Conservation (phyloP, 768 basidiomycete genomes). For the Cystobasidium onofrii region DNA sequence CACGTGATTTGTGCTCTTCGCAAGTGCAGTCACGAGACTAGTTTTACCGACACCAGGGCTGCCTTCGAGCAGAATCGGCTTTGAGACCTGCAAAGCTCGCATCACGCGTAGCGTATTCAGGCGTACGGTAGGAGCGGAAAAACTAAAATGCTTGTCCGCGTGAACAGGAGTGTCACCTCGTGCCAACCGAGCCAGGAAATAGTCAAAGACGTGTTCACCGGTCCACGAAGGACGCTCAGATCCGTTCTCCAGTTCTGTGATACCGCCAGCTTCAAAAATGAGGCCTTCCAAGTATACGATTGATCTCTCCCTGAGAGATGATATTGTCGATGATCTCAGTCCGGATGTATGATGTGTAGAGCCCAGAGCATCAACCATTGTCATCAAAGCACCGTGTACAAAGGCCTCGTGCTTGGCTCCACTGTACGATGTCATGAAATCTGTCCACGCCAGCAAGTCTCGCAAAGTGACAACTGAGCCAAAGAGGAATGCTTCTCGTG, state of each 20-base stretch:
- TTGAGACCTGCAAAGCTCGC: constrained; percentile 76
- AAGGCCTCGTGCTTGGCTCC: neutral
- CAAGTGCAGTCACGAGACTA: constrained; percentile 78
- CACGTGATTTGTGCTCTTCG: constrained; percentile 64
- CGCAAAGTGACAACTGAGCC: constrained; percentile 58
- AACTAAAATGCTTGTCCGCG: constrained; percentile 56
- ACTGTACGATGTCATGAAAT: constrained; percentile 59
- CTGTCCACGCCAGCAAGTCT: constrained; percentile 88
- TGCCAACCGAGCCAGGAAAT: constrained; percentile 47
- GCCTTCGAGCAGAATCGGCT: constrained; percentile 90
- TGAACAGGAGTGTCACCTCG: constrained; percentile 52
- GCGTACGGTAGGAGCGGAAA: constrained; percentile 77
- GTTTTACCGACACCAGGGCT: constrained; percentile 99
- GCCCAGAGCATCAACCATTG: constrained; percentile 66
- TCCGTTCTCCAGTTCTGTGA: neutral
- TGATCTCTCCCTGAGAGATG: neutral
- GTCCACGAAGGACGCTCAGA: neutral
- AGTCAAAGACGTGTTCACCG: neutral
- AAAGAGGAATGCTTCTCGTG: constrained; percentile 45
- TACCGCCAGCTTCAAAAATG: neutral
- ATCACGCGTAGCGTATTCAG: constrained; percentile 80
- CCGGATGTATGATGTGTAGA: constrained; percentile 10
- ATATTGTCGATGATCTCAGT: neutral
- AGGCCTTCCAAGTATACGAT: neutral
- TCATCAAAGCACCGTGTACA: constrained; percentile 82